These are phyloP conservation scores for Colletotrichum melonis DNA, from an alignment of 2,329 filamentous ascomycete genomes.

Conservation along the genomic window DNA sequence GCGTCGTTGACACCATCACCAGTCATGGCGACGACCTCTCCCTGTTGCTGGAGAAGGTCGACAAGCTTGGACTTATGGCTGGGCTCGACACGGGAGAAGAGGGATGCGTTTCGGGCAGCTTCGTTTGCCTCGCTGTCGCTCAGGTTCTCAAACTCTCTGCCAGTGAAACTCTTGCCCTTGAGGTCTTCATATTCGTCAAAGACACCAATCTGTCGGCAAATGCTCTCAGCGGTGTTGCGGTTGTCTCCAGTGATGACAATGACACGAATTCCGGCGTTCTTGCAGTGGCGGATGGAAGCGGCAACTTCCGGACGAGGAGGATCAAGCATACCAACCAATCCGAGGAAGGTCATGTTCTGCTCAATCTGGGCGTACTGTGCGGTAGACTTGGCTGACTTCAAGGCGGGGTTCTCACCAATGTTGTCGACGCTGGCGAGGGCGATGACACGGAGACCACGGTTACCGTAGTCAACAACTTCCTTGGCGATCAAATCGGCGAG, in stretches of 20 bases:
- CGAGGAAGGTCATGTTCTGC: slow-evolving; percentile 93
- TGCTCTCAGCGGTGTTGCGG: slow-evolving; percentile 96
- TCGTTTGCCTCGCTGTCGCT: slow-evolving; percentile 82
- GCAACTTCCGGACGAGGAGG: slow-evolving; percentile 94
- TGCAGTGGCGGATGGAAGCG: slow-evolving; percentile 87
- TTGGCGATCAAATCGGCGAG: slow-evolving; percentile 77
- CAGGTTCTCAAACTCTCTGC: slow-evolving; percentile 91
- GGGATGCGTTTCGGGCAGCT: slow-evolving; percentile 85
- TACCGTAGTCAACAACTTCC: slow-evolving; percentile 91
- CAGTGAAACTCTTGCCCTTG: slow-evolving; percentile 92
- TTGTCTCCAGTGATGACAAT: slow-evolving; percentile 99
- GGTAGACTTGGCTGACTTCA: slow-evolving; percentile 82
- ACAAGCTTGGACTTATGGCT: slow-evolving; percentile 98
- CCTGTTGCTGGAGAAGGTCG: slow-evolving; percentile 90
- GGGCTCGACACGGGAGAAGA: slow-evolving; percentile 97
- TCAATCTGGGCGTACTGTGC: slow-evolving; percentile 88
- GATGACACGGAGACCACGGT: slow-evolving; percentile 92
- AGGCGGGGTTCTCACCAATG: slow-evolving; percentile 75
- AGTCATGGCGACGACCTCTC: slow-evolving; percentile 98
- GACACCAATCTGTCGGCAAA: slow-evolving; percentile 96
- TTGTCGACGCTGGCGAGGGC: slow-evolving; percentile 89
- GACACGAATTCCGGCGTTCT: slow-evolving; percentile 92
- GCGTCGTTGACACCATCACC: slow-evolving; percentile 99
- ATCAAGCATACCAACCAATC: slow-evolving; percentile 95
- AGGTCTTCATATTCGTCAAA: slow-evolving; percentile 87